Base-by-base conservation (phyloP, 2,329 filamentous ascomycete genomes). In the Gaeumannomyces sp. region DNA sequence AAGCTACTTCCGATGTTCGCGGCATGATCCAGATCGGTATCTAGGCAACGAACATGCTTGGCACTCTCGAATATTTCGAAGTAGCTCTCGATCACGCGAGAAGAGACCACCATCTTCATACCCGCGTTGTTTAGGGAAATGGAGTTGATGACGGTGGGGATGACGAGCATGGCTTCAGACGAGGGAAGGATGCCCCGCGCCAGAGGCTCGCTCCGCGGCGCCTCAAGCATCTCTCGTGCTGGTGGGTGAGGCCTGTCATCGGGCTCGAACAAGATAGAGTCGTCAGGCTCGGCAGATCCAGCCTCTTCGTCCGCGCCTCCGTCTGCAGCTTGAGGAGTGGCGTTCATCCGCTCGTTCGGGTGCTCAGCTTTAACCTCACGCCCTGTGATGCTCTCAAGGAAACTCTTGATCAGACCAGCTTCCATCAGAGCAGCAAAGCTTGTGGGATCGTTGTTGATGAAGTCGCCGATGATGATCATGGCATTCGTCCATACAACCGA, bases 381-480 rank as follows among this genome's bases (percentile, higher is more conserved):
- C 5, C 84, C 82, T 1, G 87, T 96, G 64, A 98, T 85, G 4
- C 93, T 88, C 75, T 94, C 89, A 19, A 99, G 82, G 66, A 97
- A 90, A 63, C 88, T 91, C 73, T 90, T 90, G 71, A 95, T 93
- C 70, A 99, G 84, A 28, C 93, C 93, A 62, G 95, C 94, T 77
- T 99, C 95, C 19, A 92, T 92, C 69, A 99, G 95, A 29, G 97
- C 92, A 33, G 92, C 90, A 74, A 97, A 99, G 75, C 95, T 99
- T 0, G 95, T 99, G 0, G 95, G 95, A 72, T 99, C 95, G 73
- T 98, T 97, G 77, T 99, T 96, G 71, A 99, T 96, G 76, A 99
- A 99, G 71, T 92, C 94, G 73, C 92, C 95, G 62, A 99, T 81
- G 65, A 97, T 94, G 64, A 89, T 93, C 67, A 97, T 92, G 8